Evolutionary conservation across 2,329 filamentous ascomycete species (phyloP).

Genomic region (Nemania sp.): DNA sequence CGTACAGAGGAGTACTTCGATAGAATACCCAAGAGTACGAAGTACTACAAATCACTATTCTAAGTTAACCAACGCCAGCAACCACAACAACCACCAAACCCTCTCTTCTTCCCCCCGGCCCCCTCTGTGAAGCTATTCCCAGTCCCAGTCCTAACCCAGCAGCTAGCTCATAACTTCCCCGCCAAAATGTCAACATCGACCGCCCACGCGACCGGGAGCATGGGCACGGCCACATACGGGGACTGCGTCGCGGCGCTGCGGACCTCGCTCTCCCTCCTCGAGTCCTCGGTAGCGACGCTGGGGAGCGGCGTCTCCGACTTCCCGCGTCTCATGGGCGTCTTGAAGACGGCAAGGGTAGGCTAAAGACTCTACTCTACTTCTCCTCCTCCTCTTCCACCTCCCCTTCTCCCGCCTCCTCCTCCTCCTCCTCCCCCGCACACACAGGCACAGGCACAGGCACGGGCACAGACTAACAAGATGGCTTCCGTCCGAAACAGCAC

Average conservation of each 20-base stretch:
- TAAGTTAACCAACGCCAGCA: too few species aligned
- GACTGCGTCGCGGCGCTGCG: slow-evolving; percentile 65
- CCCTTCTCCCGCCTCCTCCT: not conserved
- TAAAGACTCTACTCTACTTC: not conserved
- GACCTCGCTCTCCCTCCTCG: slow-evolving; percentile 63
- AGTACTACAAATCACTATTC: too few species aligned
- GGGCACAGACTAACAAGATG: too few species aligned
- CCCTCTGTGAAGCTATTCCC: not conserved
- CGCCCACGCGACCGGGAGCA: not conserved
- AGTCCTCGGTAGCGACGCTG: slow-evolving; percentile 63
- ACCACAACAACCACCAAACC: not conserved
- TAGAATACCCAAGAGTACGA: too few species aligned
- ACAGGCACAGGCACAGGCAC: not conserved
- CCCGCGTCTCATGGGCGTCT: slow-evolving; percentile 57
- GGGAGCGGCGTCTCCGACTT: slow-evolving; percentile 62
- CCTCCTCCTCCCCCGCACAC: not conserved
- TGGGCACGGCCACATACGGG: slow-evolving; percentile 46
- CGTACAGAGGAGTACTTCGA: too few species aligned
- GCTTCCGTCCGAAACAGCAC: slow-evolving; percentile 58
- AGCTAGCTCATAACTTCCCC: too few species aligned
- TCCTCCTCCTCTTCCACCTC: not conserved
- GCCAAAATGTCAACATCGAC: slow-evolving; percentile 7
- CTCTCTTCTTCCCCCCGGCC: too few species aligned
- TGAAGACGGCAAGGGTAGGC: slow-evolving; percentile 61
- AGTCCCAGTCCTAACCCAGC: not conserved